Evolutionary conservation across 1,139 yeast genomes (phyloP).

Genomic region (Yamadazyma dendronema): DNA sequence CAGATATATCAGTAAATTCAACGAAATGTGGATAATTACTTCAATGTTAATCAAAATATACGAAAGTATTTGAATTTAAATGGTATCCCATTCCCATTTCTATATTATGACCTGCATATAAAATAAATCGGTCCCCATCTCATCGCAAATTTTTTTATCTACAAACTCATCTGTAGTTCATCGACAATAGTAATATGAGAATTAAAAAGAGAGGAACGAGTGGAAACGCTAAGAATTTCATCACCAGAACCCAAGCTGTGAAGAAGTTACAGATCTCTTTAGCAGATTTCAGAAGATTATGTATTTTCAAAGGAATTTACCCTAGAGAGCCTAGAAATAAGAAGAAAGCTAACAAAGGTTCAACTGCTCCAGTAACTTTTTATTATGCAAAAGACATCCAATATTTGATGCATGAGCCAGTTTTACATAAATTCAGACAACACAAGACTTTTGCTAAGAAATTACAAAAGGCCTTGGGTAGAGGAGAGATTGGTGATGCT

Average conservation of each 20-base stretch:
- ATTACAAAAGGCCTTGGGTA: conserved; percentile 84
- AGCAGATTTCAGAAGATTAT: conserved; percentile 96
- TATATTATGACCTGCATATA: too few species aligned
- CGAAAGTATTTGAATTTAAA: too few species aligned
- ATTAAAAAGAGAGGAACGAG: conserved; percentile 79
- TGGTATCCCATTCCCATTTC: too few species aligned
- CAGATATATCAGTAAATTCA: conserved; percentile 12
- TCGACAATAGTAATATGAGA: too few species aligned
- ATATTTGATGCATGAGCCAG: conserved; percentile 93
- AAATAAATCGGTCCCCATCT: too few species aligned
- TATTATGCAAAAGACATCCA: conserved; percentile 93
- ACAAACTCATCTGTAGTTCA: background rate
- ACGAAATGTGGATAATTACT: conserved; percentile 17
- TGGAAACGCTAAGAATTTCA: conserved; percentile 90
- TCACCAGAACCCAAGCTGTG: conserved; percentile 94
- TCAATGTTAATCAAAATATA: conserved; percentile 10
- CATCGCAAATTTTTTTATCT: conserved; percentile 13
- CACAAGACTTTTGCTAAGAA: conserved; percentile 93
- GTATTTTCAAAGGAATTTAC: conserved; percentile 94
- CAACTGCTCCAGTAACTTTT: conserved; percentile 93
- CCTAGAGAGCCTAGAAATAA: conserved; percentile 97
- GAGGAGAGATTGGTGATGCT: conserved; percentile 89
- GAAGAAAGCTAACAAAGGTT: conserved; percentile 96
- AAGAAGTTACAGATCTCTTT: conserved; percentile 88
- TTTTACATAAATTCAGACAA: conserved; percentile 86